Conservation (phyloP, 106 monocot genomes). For the Posidonia australis region DNA sequence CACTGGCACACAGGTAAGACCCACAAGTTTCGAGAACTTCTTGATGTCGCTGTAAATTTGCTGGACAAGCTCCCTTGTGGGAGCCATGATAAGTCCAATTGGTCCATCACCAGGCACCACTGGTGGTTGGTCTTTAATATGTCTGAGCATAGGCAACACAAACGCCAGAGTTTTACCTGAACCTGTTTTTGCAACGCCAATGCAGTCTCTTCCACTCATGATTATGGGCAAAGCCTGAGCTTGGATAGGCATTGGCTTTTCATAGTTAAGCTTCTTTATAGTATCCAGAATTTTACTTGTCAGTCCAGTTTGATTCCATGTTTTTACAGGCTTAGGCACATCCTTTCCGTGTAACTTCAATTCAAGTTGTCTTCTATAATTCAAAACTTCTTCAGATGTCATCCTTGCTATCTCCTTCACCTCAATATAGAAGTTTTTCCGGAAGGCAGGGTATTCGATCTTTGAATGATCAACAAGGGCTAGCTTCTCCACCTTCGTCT, state of each 20-base stretch:
- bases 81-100: slow-evolving; percentile 93
- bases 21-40: slow-evolving; percentile 69
- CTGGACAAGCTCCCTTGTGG: slow-evolving; percentile 91
- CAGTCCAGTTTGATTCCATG: slow-evolving; percentile 87
- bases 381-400: slow-evolving; percentile 51
- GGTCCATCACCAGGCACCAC: slow-evolving; percentile 90
- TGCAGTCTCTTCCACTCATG: slow-evolving; percentile 97
- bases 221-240: slow-evolving; percentile 82
- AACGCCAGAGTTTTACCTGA: slow-evolving; percentile 97
- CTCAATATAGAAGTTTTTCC: slow-evolving; percentile 94
- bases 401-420: slow-evolving; percentile 79
- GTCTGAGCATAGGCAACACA: slow-evolving; percentile 91
- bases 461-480: slow-evolving; percentile 89
- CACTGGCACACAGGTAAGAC: slow-evolving; percentile 74
- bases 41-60: slow-evolving; percentile 89
- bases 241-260: slow-evolving; percentile 97
- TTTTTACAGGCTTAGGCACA: slow-evolving; percentile 88
- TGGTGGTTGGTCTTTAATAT: slow-evolving; percentile 88
- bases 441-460: slow-evolving; percentile 71
- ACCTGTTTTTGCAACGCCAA: slow-evolving; percentile 93
- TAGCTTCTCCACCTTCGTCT: slow-evolving; percentile 85
- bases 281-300: slow-evolving; percentile 75
- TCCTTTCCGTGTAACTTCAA: slow-evolving; percentile 95
- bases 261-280: slow-evolving; percentile 79
- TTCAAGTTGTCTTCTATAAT: slow-evolving; percentile 70